These are phyloP conservation scores for Parachaetomium inaequale DNA, from an alignment of 495 filamentous ascomycete genomes.

Conservation along the genomic window DNA sequence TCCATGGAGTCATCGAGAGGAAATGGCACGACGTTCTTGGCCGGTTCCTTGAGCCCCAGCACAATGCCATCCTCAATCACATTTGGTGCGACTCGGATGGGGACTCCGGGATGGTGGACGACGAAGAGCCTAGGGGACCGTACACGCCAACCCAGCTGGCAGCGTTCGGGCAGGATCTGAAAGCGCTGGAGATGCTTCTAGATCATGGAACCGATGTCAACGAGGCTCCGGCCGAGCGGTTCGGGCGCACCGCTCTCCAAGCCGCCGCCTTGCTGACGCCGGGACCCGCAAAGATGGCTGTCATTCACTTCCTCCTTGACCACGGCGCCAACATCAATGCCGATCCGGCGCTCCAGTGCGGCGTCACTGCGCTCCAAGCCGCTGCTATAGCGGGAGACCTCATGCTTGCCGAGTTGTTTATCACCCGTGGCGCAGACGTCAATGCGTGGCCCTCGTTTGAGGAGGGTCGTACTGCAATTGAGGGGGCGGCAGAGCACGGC, in stretches of 20 bases:
- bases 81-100: neutral
- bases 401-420: neutral
- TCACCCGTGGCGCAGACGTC: neutral
- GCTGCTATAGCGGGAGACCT: neutral
- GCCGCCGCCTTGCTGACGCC: neutral
- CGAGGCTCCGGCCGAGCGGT: neutral
- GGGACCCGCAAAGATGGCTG: neutral
- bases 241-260: neutral
- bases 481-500: slow-evolving; percentile 1
- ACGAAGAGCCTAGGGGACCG: too few species aligned
- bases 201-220: neutral
- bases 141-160: neutral
- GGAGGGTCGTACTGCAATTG: neutral
- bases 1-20: neutral
- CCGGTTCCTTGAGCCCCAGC: neutral
- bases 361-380: neutral
- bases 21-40: neutral
- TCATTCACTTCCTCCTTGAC: neutral
- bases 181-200: neutral
- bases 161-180: neutral
- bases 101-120: neutral
- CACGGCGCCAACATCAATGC: neutral
- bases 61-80: neutral
- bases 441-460: neutral
- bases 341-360: neutral